These are phyloP conservation scores for Tetraselmis striata DNA, from an alignment of 139 green algal genomes.

Conservation along the genomic window DNA sequence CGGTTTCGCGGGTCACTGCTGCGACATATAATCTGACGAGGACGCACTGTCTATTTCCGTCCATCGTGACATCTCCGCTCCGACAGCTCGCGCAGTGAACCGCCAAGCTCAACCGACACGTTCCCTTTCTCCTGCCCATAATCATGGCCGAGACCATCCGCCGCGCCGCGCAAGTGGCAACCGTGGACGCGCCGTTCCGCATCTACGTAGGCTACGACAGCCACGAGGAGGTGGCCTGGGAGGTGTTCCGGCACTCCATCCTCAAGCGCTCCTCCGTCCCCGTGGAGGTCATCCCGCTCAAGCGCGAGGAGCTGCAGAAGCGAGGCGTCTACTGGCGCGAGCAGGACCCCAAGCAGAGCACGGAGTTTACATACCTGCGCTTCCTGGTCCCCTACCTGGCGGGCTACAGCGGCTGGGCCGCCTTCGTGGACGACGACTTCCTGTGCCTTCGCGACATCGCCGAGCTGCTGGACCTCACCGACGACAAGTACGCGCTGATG, in stretches of 20 bases:
- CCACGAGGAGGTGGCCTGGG: conserved; percentile 31
- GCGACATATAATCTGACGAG: too few relatives aligned
- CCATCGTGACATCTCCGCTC: too few relatives aligned
- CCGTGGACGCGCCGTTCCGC: conserved; percentile 13
- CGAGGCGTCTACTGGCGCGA: conserved; percentile 22
- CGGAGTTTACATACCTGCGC: conserved; percentile 32
- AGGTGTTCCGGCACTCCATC: conserved; percentile 27
- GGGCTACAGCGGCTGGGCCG: conserved; percentile 33
- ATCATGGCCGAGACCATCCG: not conserved
- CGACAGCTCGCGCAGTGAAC: too few relatives aligned
- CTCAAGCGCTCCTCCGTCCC: conserved; percentile 21
- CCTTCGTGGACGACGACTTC: conserved; percentile 37
- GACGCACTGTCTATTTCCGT: too few relatives aligned
- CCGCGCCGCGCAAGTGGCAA: not conserved
- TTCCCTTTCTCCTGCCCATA: not conserved
- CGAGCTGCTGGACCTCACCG: conserved; percentile 16
- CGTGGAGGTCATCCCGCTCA: conserved; percentile 25
- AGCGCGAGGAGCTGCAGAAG: conserved; percentile 18
- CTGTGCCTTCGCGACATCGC: conserved; percentile 25
- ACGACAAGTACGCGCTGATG: conserved; percentile 28
- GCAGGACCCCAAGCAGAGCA: conserved; percentile 29
- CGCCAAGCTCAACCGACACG: too few relatives aligned
- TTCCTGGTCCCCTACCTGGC: conserved; percentile 33
- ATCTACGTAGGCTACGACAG: conserved; percentile 36
- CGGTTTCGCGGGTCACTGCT: too few relatives aligned